Percentiles rank a stretch among this genome's conserved stretches.
Conservation (phyloP, 2,329 filamentous ascomycete species). For the Pseudogymnoascus sp. region DNA sequence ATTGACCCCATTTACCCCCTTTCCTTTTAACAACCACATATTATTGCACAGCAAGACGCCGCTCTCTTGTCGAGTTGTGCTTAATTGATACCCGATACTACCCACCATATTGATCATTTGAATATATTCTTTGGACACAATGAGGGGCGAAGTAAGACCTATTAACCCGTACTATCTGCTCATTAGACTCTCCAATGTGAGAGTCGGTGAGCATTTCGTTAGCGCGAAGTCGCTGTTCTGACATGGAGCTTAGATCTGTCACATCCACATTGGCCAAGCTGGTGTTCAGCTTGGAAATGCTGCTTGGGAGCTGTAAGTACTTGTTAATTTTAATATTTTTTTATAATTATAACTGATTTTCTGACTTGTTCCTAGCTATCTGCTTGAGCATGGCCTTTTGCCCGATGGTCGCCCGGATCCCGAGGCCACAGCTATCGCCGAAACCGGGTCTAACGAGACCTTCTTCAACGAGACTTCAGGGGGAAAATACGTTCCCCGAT, state of each 20-base stretch:
- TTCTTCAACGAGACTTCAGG: conserved; percentile 60
- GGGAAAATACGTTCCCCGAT: conserved; percentile 63
- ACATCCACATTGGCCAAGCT: conserved; percentile 64
- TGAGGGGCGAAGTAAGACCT: conserved; percentile 12
- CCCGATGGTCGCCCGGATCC: conserved; percentile 54
- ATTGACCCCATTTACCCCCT: conserved; percentile 11
- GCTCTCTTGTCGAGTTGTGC: conserved; percentile 9
- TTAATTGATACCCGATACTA: conserved; percentile 8
- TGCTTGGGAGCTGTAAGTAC: conserved; percentile 61
- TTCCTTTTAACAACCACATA: conserved; percentile 8
- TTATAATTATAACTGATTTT: conserved; percentile 2
- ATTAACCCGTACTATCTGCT: conserved; percentile 12
- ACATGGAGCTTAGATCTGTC: conserved; percentile 46
- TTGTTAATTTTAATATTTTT: conserved; percentile 15
- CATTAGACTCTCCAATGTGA: conserved; percentile 4
- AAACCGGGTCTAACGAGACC: conserved; percentile 55
- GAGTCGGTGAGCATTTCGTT: conserved; percentile 12
- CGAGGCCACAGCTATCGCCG: conserved; percentile 45
- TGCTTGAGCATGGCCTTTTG: conserved; percentile 59
- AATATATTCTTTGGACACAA: conserved; percentile 8
- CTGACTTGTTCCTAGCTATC: conserved; percentile 43
- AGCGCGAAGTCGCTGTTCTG: conserved; percentile 9
- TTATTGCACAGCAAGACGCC: conserved; percentile 10
- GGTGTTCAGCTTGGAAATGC: conserved; percentile 62
- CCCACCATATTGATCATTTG: conserved; percentile 10